Evolutionary conservation across 257 asterid genomes (phyloP).

Genomic region (Solanum ossicruentum): DNA sequence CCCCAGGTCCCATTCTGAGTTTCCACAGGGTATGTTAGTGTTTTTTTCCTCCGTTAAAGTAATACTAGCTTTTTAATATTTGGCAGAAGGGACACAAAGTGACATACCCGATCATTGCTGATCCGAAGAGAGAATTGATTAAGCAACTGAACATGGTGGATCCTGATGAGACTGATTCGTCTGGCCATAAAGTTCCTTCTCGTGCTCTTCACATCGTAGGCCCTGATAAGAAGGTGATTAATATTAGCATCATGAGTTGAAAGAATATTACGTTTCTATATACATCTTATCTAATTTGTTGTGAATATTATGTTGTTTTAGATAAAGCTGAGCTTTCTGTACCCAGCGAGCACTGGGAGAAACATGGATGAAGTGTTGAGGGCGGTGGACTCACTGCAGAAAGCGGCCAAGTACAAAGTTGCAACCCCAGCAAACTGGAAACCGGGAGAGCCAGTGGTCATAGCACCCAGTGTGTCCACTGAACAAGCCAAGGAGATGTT

Average conservation of each 20-base stretch:
- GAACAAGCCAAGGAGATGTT: constrained; percentile 56
- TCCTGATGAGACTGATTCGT: constrained; percentile 52
- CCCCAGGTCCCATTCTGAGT: too few relatives aligned
- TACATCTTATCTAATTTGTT: too few relatives aligned
- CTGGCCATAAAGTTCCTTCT: constrained; percentile 37
- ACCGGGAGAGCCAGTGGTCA: constrained; percentile 50
- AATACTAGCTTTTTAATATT: not conserved
- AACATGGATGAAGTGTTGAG: constrained; percentile 87
- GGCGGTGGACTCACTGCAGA: constrained; percentile 53
- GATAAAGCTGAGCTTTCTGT: constrained; percentile 70
- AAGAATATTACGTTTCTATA: too few relatives aligned
- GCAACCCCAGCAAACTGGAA: constrained; percentile 89
- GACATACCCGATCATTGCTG: constrained; percentile 63
- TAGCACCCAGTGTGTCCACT: constrained; percentile 37
- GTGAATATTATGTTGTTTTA: not conserved
- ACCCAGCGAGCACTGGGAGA: constrained; percentile 75
- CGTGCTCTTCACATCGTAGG: constrained; percentile 80
- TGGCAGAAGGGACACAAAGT: constrained; percentile 44
- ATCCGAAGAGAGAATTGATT: constrained; percentile 41
- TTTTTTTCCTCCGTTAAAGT: not conserved
- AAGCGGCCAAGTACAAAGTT: constrained; percentile 46
- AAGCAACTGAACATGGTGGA: constrained; percentile 84
- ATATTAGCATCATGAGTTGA: too few relatives aligned
- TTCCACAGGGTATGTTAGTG: too few relatives aligned
- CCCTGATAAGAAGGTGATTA: constrained; percentile 50